Evolutionary conservation across 2,329 filamentous ascomycete species (phyloP), one percentile per base, ranked within the genome.

Genomic region (Penicillium concentricum): DNA sequence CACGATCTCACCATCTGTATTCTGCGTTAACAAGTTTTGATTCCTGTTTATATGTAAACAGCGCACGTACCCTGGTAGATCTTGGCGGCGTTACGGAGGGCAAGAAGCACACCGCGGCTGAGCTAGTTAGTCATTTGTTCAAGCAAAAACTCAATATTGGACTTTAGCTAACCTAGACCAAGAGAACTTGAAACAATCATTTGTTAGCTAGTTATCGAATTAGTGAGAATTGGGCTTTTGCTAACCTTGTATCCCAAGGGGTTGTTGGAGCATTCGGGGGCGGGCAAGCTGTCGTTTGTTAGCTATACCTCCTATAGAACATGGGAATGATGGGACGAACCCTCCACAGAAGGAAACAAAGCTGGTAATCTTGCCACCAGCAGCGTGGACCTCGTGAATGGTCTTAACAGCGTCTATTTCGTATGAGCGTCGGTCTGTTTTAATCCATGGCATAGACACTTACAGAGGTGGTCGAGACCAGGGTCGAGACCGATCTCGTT

Each of bases 261-360:
- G 81, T 97, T 97, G 76, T 89, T 89, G 8, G 89, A 93, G 76
- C 81, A 79, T 78, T 94, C 90, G 48, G 83, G 82, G 78, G 86
- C 83, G 28, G 86, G 85, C 3, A 94, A 81, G 66, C 47, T 55
- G 32, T 42, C 22, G 15, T 20, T 16, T 22, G 38, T 43, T 41
- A 54, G 35, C 20, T 22, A 20, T 37, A 46, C 5, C 2, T n/a
- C 2, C 7, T 34, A 15, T 18, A 35, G 8, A 20, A 20, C 12
- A 51, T 34, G n/a, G n/a, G 8, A 26, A 30, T 7, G 5, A 18
- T 16, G 16, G 32, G 9, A 55, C 52, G 39, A 24, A 55, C 52
- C 91, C 91, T 71, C 91, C 91, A 68, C 92, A 97, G 83, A 89
- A 97, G 52, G 85, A 89, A 61, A 89, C 78, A 82, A 97, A 97